Conservation (phyloP, 2,329 filamentous ascomycete genomes). For the Fusarium vanettenii region DNA sequence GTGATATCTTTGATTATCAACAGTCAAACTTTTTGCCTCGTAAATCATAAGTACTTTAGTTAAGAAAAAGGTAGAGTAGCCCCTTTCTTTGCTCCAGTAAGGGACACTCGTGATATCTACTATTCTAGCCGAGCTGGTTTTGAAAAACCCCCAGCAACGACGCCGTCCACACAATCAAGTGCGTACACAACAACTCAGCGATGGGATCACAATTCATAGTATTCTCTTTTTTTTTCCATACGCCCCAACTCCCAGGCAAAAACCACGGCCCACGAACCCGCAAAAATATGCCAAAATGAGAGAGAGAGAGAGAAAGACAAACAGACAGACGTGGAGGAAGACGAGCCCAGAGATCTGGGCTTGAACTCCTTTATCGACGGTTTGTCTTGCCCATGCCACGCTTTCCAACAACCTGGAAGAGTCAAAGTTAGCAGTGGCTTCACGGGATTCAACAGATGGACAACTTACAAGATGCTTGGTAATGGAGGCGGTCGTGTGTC, state of each 20-base stretch:
- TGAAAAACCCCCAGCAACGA: slow-evolving; percentile 30
- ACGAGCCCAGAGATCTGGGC: not conserved
- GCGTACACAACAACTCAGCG: slow-evolving; percentile 21
- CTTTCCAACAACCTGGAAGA: slow-evolving; percentile 82
- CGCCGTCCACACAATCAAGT: slow-evolving; percentile 15
- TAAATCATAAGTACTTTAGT: slow-evolving; percentile 38
- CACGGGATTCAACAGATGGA: not conserved
- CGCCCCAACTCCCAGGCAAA: slow-evolving; percentile 48
- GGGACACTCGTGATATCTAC: slow-evolving; percentile 36
- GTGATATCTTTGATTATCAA: slow-evolving; percentile 6
- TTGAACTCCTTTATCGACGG: slow-evolving; percentile 65
- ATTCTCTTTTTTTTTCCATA: slow-evolving; percentile 38
- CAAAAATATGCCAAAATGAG: slow-evolving; percentile 35
- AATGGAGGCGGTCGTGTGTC: slow-evolving; percentile 83
- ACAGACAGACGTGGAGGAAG: slow-evolving; percentile 32
- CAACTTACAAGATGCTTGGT: slow-evolving; percentile 89
- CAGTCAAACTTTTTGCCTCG: slow-evolving; percentile 27
- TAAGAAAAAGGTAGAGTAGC: slow-evolving; percentile 28
- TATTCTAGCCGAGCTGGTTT: slow-evolving; percentile 31
- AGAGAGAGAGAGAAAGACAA: slow-evolving; percentile 36
- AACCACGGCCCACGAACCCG: slow-evolving; percentile 38
- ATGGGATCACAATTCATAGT: slow-evolving; percentile 32
- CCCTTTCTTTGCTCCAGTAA: slow-evolving; percentile 18
- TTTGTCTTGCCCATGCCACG: slow-evolving; percentile 91
- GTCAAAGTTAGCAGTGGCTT: slow-evolving; percentile 13